Evolutionary conservation across 225 moss, liverwort and hornwort species (phyloP), one percentile per base, ranked within the genome.

Genomic region (Physcomitrium patens): DNA sequence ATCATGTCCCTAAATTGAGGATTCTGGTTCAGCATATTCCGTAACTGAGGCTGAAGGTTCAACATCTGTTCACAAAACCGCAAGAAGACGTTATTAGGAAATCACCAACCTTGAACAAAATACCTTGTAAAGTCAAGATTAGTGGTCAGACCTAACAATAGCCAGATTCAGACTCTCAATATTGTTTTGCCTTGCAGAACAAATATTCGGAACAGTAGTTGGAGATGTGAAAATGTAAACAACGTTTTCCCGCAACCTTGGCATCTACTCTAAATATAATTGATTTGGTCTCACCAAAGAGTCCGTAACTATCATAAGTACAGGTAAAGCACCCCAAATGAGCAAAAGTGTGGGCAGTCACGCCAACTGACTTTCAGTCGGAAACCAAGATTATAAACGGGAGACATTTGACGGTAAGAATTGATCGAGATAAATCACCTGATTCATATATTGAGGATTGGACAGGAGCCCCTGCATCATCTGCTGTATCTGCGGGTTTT

Each of bases 41-140:
- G 92, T n/a, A 97, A 90, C 65, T 97, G 96, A 50, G 96, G 96
- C 85, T 97, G 96, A 91, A 97, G 91, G 69, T 91, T 89, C 94
- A 97, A 77, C 27, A 97, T 88, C 96, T 97, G 87, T 59, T 63
- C 45, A 74, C 65, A 59, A 15, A 11, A 16, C 49, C 66, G 31
- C 31, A 37, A 37, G 24, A 54, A 10, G 1, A 7, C 59, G 15
- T 56, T 22, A 79, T 24, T 53, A 24, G 12, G 19, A 74, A 11
- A 9, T 60, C 16, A 18, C 44, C 45, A 18, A n/a, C n/a, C n/a
- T n/a, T n/a, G n/a, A n/a, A n/a, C n/a, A n/a, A n/a, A n/a, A n/a
- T n/a, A n/a, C n/a, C 41, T 10, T 16, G 20, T 7, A 18, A 47
- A 47, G 7, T n/a, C 53, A 5, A 17, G 3, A 18, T 7, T 53